Evolutionary conservation across 768 basidiomycete species (phyloP).

Genomic region (Polyporus arcularius): DNA sequence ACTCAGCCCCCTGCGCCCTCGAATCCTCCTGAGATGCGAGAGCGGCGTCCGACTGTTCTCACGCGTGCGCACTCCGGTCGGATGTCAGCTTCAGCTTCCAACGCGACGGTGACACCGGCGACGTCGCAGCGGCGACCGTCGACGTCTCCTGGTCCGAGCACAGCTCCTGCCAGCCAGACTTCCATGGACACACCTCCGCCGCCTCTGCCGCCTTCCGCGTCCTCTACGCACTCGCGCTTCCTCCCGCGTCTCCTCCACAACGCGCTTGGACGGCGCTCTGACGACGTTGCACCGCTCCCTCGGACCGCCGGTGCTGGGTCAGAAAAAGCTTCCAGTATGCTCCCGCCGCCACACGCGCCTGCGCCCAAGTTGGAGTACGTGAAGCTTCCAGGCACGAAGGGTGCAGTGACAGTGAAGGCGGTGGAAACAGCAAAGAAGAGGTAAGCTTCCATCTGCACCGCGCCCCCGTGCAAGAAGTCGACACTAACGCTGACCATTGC

Average conservation of each 20-base stretch:
- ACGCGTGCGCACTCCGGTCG: slow-evolving; percentile 26
- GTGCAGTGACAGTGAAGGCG: slow-evolving; percentile 78
- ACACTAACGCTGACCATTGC: not conserved
- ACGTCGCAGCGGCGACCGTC: slow-evolving; percentile 33
- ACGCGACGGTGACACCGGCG: slow-evolving; percentile 11
- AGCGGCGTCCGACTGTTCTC: slow-evolving; percentile 15
- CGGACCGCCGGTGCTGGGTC: slow-evolving; percentile 46
- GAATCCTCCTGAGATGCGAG: slow-evolving; percentile 16
- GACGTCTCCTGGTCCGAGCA: slow-evolving; percentile 31
- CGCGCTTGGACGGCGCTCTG: slow-evolving; percentile 63
- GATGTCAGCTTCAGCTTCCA: slow-evolving; percentile 12
- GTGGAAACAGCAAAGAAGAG: slow-evolving; percentile 92
- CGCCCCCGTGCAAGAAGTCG: not conserved
- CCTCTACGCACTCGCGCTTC: slow-evolving; percentile 53
- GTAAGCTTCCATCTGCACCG: slow-evolving; percentile 35
- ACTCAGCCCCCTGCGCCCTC: slow-evolving; percentile 1
- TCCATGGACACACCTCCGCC: slow-evolving; percentile 22
- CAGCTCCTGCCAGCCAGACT: slow-evolving; percentile 11
- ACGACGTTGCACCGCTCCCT: slow-evolving; percentile 46
- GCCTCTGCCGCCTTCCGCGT: slow-evolving; percentile 35
- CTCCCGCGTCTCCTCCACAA: slow-evolving; percentile 70
- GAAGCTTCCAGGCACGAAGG: slow-evolving; percentile 90
- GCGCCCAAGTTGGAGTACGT: slow-evolving; percentile 90
- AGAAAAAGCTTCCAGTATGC: slow-evolving; percentile 27
- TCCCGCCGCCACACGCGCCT: slow-evolving; percentile 51